These are phyloP conservation scores for Penicillium sumatraense DNA, from an alignment of 2,329 filamentous ascomycete genomes.

Conservation along the genomic window DNA sequence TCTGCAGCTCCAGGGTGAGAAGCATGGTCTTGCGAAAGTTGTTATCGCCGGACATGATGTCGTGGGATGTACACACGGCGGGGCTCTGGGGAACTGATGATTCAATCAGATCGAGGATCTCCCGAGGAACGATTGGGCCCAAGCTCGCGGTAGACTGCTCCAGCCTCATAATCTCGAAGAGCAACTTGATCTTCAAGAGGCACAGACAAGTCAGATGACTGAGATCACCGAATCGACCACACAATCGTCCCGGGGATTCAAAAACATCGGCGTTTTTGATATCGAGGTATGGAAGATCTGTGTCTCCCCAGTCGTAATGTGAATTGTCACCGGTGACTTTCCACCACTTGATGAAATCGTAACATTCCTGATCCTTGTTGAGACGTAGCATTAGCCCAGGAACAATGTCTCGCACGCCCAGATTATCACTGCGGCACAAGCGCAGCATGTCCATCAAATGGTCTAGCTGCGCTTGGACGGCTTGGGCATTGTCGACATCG, in stretches of 20 bases:
- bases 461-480: background rate
- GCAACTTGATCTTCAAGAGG: constrained; percentile 43
- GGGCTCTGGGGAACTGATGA: background rate
- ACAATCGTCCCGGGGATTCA: background rate
- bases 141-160: background rate
- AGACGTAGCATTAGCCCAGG: background rate
- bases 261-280: background rate
- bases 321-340: background rate
- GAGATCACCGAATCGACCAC: background rate
- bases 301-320: background rate
- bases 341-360: background rate
- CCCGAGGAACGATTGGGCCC: background rate
- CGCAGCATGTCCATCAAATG: background rate
- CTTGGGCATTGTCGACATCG: background rate
- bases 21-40: background rate
- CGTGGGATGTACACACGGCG: background rate
- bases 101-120: constrained; percentile 1
- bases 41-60: background rate
- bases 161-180: constrained; percentile 33
- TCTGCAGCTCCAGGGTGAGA: constrained; percentile 3
- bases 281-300: background rate
- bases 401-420: background rate
- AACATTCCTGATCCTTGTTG: background rate
- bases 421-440: background rate
- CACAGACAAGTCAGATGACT: background rate